These are phyloP conservation scores for Triangularia setosa DNA, from an alignment of 2,329 filamentous ascomycete genomes.

Conservation along the genomic window DNA sequence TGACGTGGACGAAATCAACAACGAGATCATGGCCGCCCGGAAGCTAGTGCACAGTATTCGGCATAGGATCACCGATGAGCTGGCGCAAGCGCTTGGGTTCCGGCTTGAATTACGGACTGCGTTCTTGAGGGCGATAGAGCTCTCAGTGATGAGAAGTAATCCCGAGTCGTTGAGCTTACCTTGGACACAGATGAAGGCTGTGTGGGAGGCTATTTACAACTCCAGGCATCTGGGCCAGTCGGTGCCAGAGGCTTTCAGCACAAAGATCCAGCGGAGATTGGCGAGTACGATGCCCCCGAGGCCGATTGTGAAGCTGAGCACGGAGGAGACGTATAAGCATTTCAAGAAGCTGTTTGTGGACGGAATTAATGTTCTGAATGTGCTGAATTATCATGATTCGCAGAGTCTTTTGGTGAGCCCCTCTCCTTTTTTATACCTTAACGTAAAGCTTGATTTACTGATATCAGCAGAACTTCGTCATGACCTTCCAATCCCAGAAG, in stretches of 20 bases:
- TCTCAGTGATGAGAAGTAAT: constrained; percentile 42
- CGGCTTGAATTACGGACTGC: constrained; percentile 64
- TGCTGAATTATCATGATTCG: constrained; percentile 49
- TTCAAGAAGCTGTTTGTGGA: constrained; percentile 68
- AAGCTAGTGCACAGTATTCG: constrained; percentile 43
- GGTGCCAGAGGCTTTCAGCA: constrained; percentile 78
- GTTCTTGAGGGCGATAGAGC: constrained; percentile 55
- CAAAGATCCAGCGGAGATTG: constrained; percentile 83
- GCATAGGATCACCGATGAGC: constrained; percentile 37
- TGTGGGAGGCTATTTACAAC: constrained; percentile 54
- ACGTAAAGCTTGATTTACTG: neutral
- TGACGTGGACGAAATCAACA: constrained; percentile 51
- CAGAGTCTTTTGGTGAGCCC: constrained; percentile 66
- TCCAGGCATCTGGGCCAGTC: constrained; percentile 60
- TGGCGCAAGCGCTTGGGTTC: constrained; percentile 54
- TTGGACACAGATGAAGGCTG: constrained; percentile 48
- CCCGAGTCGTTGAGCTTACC: constrained; percentile 46
- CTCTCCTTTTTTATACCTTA: neutral
- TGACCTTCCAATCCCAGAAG: constrained; percentile 70
- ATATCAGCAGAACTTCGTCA: constrained; percentile 61
- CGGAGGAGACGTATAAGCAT: constrained; percentile 66
- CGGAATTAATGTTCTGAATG: constrained; percentile 63
- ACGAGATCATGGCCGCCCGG: constrained; percentile 52
- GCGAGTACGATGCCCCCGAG: constrained; percentile 92
- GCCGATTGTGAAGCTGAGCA: constrained; percentile 75